Evolutionary conservation across 1,284 basidiomycete species (phyloP).

Genomic region (Melanopsichium pennsylvanicum): DNA sequence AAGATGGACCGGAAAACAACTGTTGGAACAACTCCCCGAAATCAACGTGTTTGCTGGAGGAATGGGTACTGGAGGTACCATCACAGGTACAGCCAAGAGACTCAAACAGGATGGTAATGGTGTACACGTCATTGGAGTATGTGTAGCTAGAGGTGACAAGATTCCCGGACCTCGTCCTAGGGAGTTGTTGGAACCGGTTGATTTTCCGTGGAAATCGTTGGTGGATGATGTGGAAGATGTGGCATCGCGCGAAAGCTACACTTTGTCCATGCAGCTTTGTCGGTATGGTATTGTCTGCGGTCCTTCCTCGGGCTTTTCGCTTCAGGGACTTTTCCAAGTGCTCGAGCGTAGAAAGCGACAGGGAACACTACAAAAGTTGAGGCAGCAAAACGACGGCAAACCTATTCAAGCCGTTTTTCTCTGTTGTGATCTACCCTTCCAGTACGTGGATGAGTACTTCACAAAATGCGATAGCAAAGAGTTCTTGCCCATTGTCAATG

Average conservation of each 20-base stretch:
- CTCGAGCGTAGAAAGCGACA: constrained; percentile 24
- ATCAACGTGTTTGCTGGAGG: constrained; percentile 41
- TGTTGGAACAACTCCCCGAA: constrained; percentile 41
- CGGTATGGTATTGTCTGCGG: constrained; percentile 39
- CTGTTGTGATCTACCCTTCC: constrained; percentile 48
- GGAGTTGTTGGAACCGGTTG: constrained; percentile 35
- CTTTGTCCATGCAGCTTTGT: constrained; percentile 37
- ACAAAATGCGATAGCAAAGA: constrained; percentile 11
- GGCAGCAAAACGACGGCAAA: constrained; percentile 25
- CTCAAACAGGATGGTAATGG: constrained; percentile 12
- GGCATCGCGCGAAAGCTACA: constrained; percentile 13
- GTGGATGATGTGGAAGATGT: constrained; percentile 41
- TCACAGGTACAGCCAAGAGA: constrained; percentile 36
- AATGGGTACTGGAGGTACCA: constrained; percentile 47
- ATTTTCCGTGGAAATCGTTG: constrained; percentile 38
- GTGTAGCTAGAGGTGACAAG: constrained; percentile 32
- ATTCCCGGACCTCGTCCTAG: constrained; percentile 42
- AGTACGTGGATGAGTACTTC: constrained; percentile 48
- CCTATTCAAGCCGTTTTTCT: constrained; percentile 39
- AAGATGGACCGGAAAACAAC: constrained; percentile 46
- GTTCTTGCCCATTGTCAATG: constrained; percentile 34
- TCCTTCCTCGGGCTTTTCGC: constrained; percentile 34
- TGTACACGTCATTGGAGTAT: constrained; percentile 35
- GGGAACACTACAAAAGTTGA: constrained; percentile 19
- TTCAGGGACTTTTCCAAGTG: constrained; percentile 37